Evolutionary conservation across 441 rosid genomes (phyloP).

Genomic region (Codiaeum variegatum): DNA sequence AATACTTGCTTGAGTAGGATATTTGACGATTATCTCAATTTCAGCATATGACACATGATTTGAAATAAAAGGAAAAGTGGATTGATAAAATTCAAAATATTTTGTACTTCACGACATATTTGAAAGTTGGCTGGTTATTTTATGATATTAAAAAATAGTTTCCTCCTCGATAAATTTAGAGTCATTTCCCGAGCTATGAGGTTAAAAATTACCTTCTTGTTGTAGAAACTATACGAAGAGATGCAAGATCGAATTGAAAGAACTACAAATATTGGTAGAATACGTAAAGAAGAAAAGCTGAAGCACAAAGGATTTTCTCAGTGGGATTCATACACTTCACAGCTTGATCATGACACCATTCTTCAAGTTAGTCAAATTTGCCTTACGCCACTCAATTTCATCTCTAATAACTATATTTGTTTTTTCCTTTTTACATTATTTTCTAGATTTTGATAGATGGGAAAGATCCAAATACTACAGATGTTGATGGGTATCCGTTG

Average conservation of each 20-base stretch:
- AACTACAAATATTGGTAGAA: slow-evolving; percentile 28
- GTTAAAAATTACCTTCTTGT: no score
- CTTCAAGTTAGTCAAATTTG: slow-evolving; percentile 39
- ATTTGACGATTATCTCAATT: no score
- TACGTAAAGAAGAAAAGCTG: slow-evolving; percentile 36
- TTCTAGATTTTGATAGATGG: neutral
- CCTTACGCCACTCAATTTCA: neutral
- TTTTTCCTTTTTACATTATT: neutral
- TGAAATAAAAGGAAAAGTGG: no score
- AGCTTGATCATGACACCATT: slow-evolving; percentile 53
- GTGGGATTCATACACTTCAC: slow-evolving; percentile 46
- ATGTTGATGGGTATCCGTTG: neutral
- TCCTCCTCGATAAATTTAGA: no score
- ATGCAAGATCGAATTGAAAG: slow-evolving; percentile 49
- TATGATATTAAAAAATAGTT: no score
- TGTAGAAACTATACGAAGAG: slow-evolving; percentile 38
- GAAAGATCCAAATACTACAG: neutral
- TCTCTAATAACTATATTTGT: neutral
- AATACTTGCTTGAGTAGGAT: no score
- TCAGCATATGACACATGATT: no score
- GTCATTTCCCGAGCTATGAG: no score
- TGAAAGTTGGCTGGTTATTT: no score
- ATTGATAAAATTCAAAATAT: no score
- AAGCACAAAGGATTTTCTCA: slow-evolving; percentile 46
- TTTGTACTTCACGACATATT: no score